phyloP scores from a whole-genome alignment of 768 basidiomycete species.

The Podaxis sp. region DNA sequence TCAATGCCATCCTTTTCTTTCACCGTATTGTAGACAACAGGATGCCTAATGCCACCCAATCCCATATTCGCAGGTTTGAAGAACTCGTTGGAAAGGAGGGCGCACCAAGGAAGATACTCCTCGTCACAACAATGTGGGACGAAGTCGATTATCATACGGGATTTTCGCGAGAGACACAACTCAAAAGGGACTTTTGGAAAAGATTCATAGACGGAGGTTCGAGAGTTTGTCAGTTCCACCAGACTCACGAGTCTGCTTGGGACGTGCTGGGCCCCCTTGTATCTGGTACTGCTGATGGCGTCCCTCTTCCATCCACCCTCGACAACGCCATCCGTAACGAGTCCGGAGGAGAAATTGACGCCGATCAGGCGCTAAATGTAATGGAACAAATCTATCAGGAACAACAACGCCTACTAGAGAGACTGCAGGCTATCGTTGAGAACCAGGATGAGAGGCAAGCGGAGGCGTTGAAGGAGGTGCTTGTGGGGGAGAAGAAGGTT shows the following conservation, averaged over 20 bases:
- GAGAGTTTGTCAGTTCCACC: not conserved
- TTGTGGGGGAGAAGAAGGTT: conserved; percentile 10
- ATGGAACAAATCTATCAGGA: conserved; percentile 13
- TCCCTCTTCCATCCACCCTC: conserved; percentile 3
- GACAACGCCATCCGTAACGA: conserved; percentile 2
- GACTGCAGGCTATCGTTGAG: not conserved
- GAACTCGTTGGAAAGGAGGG: conserved; percentile 9
- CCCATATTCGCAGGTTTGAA: conserved; percentile 12
- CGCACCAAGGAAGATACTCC: conserved; percentile 6
- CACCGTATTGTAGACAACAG: conserved; percentile 14
- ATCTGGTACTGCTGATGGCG: not conserved
- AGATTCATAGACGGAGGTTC: conserved; percentile 10
- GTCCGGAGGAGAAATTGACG: not conserved
- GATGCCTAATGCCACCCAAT: conserved; percentile 13
- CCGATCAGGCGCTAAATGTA: conserved; percentile 2
- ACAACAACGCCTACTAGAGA: conserved; percentile 7
- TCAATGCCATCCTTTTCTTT: conserved; percentile 13
- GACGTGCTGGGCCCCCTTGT: conserved; percentile 6
- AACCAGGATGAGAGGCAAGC: not conserved
- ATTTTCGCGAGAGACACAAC: not conserved
- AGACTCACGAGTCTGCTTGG: conserved; percentile 7
- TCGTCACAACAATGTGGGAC: conserved; percentile 15
- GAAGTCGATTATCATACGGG: conserved; percentile 4
- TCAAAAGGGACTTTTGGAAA: conserved; percentile 10
- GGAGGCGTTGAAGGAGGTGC: not conserved